These are phyloP conservation scores for Chlorella vulgaris DNA, from an alignment of 139 green algal species.

Conservation along the genomic window DNA sequence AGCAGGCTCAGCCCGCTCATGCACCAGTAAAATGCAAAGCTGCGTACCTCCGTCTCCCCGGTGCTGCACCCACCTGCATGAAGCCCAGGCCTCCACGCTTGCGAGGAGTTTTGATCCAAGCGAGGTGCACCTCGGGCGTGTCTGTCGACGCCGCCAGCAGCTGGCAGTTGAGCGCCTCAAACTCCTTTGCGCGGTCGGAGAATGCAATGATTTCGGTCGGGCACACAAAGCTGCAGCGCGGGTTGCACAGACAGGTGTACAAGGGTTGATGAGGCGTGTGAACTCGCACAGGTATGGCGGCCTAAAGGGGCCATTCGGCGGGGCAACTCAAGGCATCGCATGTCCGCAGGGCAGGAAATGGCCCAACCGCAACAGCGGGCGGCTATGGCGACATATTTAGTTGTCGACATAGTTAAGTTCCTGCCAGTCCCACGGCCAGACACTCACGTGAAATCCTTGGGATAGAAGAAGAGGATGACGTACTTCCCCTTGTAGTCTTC, in stretches of 20 bases:
- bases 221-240: constrained; percentile 46
- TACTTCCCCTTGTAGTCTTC: constrained; percentile 74
- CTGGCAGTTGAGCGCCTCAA: constrained; percentile 76
- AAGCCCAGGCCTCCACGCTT: constrained; percentile 76
- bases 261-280: too few relatives aligned
- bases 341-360: too few relatives aligned
- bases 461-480: constrained; percentile 56
- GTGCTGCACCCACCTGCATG: constrained; percentile 71
- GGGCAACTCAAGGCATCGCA: too few relatives aligned
- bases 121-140: constrained; percentile 83
- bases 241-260: not conserved
- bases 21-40: too few relatives aligned
- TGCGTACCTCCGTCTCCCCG: too few relatives aligned
- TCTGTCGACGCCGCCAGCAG: constrained; percentile 82
- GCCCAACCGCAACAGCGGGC: too few relatives aligned
- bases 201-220: constrained; percentile 91
- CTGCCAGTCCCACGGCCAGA: not conserved
- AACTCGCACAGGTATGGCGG: too few relatives aligned
- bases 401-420: too few relatives aligned
- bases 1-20: too few relatives aligned
- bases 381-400: too few relatives aligned
- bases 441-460: constrained; percentile 56
- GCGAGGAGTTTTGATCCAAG: constrained; percentile 83
- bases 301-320: too few relatives aligned
- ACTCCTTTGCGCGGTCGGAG: constrained; percentile 82